A percentile compares a stretch with the other conserved stretches of the same genome.
phyloP scores from a whole-genome alignment of 106 monocot genomes.

The Acorus calamus region DNA sequence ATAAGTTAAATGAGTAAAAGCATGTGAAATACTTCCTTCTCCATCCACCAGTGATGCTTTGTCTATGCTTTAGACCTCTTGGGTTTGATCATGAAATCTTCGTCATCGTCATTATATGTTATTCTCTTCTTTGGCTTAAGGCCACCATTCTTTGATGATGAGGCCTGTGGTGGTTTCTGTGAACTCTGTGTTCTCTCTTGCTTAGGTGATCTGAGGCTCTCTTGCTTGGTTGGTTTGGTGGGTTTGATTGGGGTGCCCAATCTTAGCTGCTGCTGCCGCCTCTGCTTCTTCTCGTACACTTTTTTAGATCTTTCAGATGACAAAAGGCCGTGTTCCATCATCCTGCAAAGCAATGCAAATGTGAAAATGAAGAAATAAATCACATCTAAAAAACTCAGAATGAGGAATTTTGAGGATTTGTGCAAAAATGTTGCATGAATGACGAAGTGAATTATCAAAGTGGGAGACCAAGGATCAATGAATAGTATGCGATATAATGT shows the following conservation, averaged over 20 bases:
- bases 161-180: not conserved
- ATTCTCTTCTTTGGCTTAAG: not conserved
- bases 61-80: not conserved
- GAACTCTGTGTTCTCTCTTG: not conserved
- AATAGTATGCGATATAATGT: no score
- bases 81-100: not conserved
- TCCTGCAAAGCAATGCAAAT: not conserved
- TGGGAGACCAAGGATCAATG: no score
- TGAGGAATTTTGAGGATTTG: no score
- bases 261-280: not conserved
- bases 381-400: no score
- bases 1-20: no score
- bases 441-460: no score
- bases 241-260: not conserved
- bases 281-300: constrained; percentile 1
- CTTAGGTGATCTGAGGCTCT: not conserved
- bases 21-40: no score
- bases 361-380: no score
- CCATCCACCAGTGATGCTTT: no score
- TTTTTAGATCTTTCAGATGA: not conserved
- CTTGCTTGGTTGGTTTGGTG: not conserved
- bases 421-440: no score
- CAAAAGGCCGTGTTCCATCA: not conserved
- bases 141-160: not conserved
- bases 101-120: not conserved